Evolutionary conservation across 1,284 basidiomycete genomes (phyloP).

Genomic region (Boletus hoseneyae): DNA sequence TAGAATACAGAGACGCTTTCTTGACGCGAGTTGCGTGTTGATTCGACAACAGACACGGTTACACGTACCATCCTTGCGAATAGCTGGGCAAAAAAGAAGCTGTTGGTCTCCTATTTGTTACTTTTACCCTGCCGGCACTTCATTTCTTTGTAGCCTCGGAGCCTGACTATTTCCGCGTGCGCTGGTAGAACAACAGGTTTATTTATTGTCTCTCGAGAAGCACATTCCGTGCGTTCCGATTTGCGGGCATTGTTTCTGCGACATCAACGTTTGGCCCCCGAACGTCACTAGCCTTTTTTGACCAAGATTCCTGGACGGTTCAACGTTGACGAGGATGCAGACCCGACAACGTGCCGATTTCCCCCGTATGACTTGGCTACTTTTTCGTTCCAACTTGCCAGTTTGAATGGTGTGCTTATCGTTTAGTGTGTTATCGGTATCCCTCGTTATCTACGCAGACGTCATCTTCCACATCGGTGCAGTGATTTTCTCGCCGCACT

Average conservation of each 20-base stretch:
- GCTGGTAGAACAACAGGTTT: conserved; percentile 2
- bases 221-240: background rate
- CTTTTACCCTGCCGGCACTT: conserved; percentile 17
- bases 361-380: background rate
- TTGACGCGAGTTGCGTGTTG: conserved; percentile 5
- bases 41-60: conserved; percentile 1
- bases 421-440: conserved; percentile 10
- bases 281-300: background rate
- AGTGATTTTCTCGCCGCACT: conserved; percentile 25
- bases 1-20: conserved; percentile 2
- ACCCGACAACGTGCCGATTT: background rate
- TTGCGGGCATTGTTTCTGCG: background rate
- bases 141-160: conserved; percentile 20
- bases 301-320: background rate
- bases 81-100: conserved; percentile 11
- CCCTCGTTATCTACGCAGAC: conserved; percentile 15
- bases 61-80: background rate
- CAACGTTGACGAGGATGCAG: background rate
- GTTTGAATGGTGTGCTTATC: conserved; percentile 5
- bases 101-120: conserved; percentile 9
- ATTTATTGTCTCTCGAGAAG: conserved; percentile 12
- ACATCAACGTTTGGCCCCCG: background rate
- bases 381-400: background rate
- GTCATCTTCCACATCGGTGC: conserved; percentile 16
- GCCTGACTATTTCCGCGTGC: conserved; percentile 20